Base-by-base conservation (phyloP, 805 yeast species). In the Saccharomycopsis sp. region DNA sequence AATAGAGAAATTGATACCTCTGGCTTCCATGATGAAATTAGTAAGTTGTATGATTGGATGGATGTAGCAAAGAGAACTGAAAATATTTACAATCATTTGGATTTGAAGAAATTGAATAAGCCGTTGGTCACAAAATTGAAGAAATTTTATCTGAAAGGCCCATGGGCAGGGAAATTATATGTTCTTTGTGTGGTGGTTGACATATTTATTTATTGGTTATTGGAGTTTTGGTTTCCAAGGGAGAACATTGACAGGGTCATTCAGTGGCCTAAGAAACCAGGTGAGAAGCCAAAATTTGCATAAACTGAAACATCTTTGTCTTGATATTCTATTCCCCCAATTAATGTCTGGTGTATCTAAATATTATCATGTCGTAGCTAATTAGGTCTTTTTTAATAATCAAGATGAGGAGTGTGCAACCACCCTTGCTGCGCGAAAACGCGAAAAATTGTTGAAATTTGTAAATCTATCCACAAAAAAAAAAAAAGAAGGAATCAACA, bases 1-100 rank as follows among this genome's bases (percentile, higher is more conserved):
- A 65, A 74, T 1, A 75, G 75, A 3, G 57, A 67, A 36, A 74
- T 87, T 0, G 85, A 89, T 55, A 81, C 96, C 0, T 70, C 81
- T 0, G 64, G 60, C 5, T 93, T 93, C 60, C 97, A 93, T 60
- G 69, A 74, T 1, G 85, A 84, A 52, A 81, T 93, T 19, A 73
- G 75, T 27, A 61, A 68, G 28, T 86, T 93, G 93, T 93, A 93
- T 61, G 85, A 86, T 56, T 93, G 99, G 99, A 68, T 66, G 45
- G 84, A 89, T 56, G 84, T 93, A 17, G 97, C 98, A 0, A 64
- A 64, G 39, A 67, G 98, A 38, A 93, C 98, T 0, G 94, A 86
- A 54, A 66, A 64, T 14, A 96, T 93, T 3, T 93, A 93, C 62
- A 68, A 78, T 39, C 63, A 74, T 4, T 65, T 70, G 14, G 68